Percentiles rank a stretch among this genome's conserved stretches.
Evolutionary conservation across 78 protist genomes (phyloP).

Genomic region (Pelomyxa schiedti): DNA sequence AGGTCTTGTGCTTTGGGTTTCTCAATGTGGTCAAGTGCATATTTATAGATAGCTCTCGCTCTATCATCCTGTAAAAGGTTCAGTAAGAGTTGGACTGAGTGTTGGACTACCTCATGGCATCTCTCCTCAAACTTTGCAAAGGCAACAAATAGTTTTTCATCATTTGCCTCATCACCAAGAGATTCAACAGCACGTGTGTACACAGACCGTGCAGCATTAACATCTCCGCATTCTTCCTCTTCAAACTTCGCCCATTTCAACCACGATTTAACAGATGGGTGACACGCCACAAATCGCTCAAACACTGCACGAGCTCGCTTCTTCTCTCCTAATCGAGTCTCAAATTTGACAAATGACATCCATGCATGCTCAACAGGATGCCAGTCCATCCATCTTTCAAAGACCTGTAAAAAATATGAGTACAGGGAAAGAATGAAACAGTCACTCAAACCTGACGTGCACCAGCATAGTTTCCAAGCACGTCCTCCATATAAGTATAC

Average conservation of each 20-base stretch:
- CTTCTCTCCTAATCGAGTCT: slow-evolving; percentile 52
- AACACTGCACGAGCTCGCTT: slow-evolving; percentile 60
- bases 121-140: slow-evolving; percentile 87
- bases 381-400: slow-evolving; percentile 94
- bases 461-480: slow-evolving; percentile 80
- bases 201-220: slow-evolving; percentile 13
- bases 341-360: slow-evolving; percentile 75
- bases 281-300: slow-evolving; percentile 30
- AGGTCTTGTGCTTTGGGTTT: slow-evolving; percentile 60
- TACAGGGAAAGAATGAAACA: too few relatives aligned
- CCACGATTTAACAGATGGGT: slow-evolving; percentile 62
- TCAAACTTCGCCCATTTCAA: slow-evolving; percentile 80
- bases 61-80: slow-evolving; percentile 63
- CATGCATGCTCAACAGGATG: slow-evolving; percentile 77
- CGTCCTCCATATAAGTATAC: slow-evolving; percentile 88
- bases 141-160: slow-evolving; percentile 61
- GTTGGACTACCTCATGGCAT: slow-evolving; percentile 6
- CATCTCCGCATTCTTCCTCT: slow-evolving; percentile 43
- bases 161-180: slow-evolving; percentile 49
- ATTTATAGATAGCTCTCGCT: slow-evolving; percentile 81
- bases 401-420: too few relatives aligned
- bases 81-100: neutral
- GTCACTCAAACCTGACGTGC: too few relatives aligned
- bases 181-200: slow-evolving; percentile 30
- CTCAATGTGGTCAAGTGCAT: slow-evolving; percentile 74